Evolutionary conservation across 2,329 filamentous ascomycete genomes (phyloP).

Genomic region (Aspergillus luchuensis): DNA sequence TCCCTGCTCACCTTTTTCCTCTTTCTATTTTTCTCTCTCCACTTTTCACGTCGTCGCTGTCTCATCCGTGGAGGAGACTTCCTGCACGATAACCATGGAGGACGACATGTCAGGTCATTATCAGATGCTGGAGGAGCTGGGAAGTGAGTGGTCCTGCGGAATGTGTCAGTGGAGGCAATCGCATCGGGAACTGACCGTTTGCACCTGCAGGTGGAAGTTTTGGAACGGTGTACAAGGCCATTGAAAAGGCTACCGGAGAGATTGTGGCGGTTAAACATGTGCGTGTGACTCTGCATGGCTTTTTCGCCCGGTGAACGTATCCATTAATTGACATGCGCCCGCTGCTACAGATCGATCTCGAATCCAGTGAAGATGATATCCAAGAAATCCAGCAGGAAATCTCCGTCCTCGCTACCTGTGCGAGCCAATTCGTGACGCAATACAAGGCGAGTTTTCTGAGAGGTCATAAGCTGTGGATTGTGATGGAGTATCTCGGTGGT

Average conservation of each 20-base stretch:
- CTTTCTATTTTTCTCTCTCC: conserved; percentile 16
- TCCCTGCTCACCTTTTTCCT: conserved; percentile 6
- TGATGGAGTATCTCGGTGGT: conserved; percentile 96
- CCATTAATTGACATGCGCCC: conserved; percentile 14
- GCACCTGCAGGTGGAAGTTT: conserved; percentile 77
- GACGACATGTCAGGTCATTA: conserved; percentile 76
- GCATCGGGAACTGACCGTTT: conserved; percentile 1
- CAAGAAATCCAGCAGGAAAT: conserved; percentile 98
- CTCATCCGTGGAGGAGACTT: conserved; percentile 12
- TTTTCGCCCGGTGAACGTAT: conserved; percentile 5
- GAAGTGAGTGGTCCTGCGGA: conserved; percentile 64
- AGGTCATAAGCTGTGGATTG: conserved; percentile 97
- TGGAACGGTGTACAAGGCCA: conserved; percentile 94
- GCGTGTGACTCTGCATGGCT: conserved; percentile 40
- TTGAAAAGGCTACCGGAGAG: conserved; percentile 86
- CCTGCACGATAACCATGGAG: conserved; percentile 35
- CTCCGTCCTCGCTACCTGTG: conserved; percentile 89
- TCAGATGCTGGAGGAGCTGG: conserved; percentile 93
- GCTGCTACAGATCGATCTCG: conserved; percentile 80
- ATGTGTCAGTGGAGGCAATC: conserved; percentile 3
- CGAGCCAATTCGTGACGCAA: conserved; percentile 89
- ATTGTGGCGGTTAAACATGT: conserved; percentile 97
- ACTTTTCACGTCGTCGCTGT: conserved; percentile 15
- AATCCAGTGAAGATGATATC: conserved; percentile 97
- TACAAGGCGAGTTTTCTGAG: conserved; percentile 97